phyloP scores from a whole-genome alignment of 805 yeast species.

The Trichomonascus vanleenenianus region DNA sequence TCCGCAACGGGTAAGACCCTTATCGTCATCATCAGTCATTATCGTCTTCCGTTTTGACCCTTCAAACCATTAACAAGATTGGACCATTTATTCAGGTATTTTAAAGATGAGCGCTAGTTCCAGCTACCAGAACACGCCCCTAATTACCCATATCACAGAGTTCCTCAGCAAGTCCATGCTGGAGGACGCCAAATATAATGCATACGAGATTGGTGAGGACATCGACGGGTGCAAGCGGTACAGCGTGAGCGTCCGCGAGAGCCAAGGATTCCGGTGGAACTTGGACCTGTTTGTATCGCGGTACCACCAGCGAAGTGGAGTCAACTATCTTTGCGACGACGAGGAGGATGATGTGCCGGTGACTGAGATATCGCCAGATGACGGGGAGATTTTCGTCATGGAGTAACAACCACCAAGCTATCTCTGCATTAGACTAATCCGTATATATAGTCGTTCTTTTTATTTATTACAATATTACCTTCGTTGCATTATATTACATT shows the following conservation, averaged over 20 bases:
- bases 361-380: conserved; percentile 16
- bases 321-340: not conserved
- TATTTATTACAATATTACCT: not conserved
- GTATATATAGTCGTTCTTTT: not conserved
- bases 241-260: conserved; percentile 19
- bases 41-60: too few species aligned
- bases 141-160: not conserved
- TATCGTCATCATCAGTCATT: too few species aligned
- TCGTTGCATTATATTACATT: too few species aligned
- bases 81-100: too few species aligned
- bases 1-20: too few species aligned
- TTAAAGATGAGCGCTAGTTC: too few species aligned
- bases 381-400: conserved; percentile 16
- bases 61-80: too few species aligned
- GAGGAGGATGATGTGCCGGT: conserved; percentile 13
- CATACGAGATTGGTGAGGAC: conserved; percentile 17
- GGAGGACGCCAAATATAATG: conserved; percentile 19
- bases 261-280: conserved; percentile 27
- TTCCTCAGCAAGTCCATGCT: conserved; percentile 22
- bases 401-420: not conserved
- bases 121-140: too few species aligned
- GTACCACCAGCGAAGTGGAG: conserved; percentile 15
- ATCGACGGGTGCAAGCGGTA: conserved; percentile 19
- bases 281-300: conserved; percentile 23
- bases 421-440: not conserved